Evolutionary conservation across 1,284 basidiomycete species (phyloP).

Genomic region (Peniophora sp.): DNA sequence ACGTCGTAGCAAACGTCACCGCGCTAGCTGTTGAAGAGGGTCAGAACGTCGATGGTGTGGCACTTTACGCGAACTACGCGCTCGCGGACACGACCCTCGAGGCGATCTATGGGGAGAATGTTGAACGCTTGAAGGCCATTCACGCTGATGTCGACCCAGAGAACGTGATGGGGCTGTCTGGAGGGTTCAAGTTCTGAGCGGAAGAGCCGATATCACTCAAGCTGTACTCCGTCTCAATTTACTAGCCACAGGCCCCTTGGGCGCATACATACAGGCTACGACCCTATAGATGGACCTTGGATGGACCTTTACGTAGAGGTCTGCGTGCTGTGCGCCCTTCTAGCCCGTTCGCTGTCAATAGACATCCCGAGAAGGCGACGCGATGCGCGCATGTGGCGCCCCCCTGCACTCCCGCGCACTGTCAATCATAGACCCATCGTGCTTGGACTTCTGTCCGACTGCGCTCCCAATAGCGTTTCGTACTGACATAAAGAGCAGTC

Average conservation of each 20-base stretch:
- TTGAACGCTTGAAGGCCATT: constrained; percentile 28
- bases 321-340: too few relatives aligned
- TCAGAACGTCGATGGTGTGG: constrained; percentile 28
- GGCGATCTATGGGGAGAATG: constrained; percentile 42
- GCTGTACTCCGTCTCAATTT: not conserved
- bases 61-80: constrained; percentile 33
- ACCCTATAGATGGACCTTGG: too few relatives aligned
- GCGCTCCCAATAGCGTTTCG: not conserved
- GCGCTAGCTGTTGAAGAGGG: constrained; percentile 32
- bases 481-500: not conserved
- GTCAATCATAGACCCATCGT: too few relatives aligned
- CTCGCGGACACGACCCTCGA: constrained; percentile 34
- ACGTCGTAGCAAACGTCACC: constrained; percentile 18
- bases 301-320: too few relatives aligned
- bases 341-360: too few relatives aligned
- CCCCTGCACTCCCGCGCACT: too few relatives aligned
- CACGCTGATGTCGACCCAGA: constrained; percentile 37
- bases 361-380: too few relatives aligned
- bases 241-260: not conserved
- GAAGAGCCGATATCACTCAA: too few relatives aligned
- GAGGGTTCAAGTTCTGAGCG: constrained; percentile 37
- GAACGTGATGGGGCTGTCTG: constrained; percentile 50
- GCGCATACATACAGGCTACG: too few relatives aligned
- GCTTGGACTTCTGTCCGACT: too few relatives aligned
- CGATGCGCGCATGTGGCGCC: too few relatives aligned